These are phyloP conservation scores for Ogataea pilisensis DNA, from an alignment of 805 yeast genomes.

Conservation along the genomic window DNA sequence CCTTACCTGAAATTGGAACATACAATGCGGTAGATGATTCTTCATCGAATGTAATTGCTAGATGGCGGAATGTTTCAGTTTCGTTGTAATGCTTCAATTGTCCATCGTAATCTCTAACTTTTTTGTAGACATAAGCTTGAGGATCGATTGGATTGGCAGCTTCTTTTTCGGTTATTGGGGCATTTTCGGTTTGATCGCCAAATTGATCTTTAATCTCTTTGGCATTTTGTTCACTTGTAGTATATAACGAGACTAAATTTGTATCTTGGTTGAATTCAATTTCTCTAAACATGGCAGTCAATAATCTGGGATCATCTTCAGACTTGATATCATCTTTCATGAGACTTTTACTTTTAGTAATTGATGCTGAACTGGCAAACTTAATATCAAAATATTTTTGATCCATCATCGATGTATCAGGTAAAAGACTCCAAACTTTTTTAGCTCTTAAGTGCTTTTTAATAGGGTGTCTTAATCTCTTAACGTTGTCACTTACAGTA, in stretches of 20 bases:
- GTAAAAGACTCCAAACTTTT: constrained; percentile 73
- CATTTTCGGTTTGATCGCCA: constrained; percentile 46
- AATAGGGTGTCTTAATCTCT: constrained; percentile 67
- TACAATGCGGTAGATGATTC: constrained; percentile 60
- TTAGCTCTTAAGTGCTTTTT: constrained; percentile 72
- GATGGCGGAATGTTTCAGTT: constrained; percentile 50
- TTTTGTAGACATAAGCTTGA: constrained; percentile 51
- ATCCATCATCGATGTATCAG: constrained; percentile 90
- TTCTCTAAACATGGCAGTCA: constrained; percentile 69
- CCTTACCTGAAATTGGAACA: constrained; percentile 71
- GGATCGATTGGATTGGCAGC: constrained; percentile 33
- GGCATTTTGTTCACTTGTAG: constrained; percentile 41
- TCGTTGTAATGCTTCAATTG: constrained; percentile 42
- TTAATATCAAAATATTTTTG: constrained; percentile 63
- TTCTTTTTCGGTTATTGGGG: constrained; percentile 46
- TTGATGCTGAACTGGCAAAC: constrained; percentile 54
- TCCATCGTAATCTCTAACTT: constrained; percentile 79
- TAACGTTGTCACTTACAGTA: constrained; percentile 37
- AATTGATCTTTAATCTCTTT: constrained; percentile 39
- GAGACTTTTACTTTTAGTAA: constrained; percentile 34
- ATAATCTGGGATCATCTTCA: constrained; percentile 34
- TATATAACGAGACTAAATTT: constrained; percentile 70
- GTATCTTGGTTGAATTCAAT: constrained; percentile 61
- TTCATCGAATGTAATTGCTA: constrained; percentile 60
- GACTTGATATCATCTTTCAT: constrained; percentile 30